Conservation (phyloP, 352 stramenopile species). For the Pythium dissotocum region DNA sequence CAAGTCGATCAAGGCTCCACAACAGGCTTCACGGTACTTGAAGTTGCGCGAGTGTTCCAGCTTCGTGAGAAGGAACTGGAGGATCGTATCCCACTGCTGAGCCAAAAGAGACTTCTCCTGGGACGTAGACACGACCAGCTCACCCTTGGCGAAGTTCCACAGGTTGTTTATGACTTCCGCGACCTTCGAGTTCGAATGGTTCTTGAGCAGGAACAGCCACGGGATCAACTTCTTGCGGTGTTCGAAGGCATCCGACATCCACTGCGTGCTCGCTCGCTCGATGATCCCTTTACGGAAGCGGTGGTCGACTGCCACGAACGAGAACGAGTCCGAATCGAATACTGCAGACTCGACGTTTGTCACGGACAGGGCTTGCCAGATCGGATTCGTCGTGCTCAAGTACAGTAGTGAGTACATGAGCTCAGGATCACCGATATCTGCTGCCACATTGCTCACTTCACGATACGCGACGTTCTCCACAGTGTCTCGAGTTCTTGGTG, state of each 20-base stretch:
- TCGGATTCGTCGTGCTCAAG: conserved; percentile 71
- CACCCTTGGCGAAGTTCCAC: conserved; percentile 65
- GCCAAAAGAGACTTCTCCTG: conserved; percentile 53
- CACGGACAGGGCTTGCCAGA: conserved; percentile 38
- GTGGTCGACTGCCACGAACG: conserved; percentile 46
- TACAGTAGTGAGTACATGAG: conserved; percentile 85
- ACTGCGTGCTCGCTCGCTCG: conserved; percentile 53
- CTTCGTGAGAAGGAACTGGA: conserved; percentile 57
- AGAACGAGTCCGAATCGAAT: conserved; percentile 29
- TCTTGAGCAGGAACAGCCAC: conserved; percentile 79
- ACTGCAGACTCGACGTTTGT: neutral
- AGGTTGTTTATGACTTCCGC: conserved; percentile 62
- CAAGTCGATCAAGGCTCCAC: conserved; percentile 59
- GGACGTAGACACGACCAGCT: conserved; percentile 27
- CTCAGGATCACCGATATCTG: conserved; percentile 74
- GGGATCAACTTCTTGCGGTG: conserved; percentile 61
- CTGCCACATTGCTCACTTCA: conserved; percentile 82
- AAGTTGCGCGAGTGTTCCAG: conserved; percentile 75
- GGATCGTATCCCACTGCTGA: conserved; percentile 52
- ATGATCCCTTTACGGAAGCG: conserved; percentile 52
- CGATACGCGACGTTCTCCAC: conserved; percentile 83
- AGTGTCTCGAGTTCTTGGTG: conserved; percentile 12
- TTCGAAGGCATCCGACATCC: conserved; percentile 52
- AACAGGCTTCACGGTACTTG: conserved; percentile 80
- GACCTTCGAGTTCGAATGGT: conserved; percentile 71